Evolutionary conservation across 2,329 filamentous ascomycete species (phyloP), one percentile per base, ranked within the genome.

Genomic region (Exophiala sp.): DNA sequence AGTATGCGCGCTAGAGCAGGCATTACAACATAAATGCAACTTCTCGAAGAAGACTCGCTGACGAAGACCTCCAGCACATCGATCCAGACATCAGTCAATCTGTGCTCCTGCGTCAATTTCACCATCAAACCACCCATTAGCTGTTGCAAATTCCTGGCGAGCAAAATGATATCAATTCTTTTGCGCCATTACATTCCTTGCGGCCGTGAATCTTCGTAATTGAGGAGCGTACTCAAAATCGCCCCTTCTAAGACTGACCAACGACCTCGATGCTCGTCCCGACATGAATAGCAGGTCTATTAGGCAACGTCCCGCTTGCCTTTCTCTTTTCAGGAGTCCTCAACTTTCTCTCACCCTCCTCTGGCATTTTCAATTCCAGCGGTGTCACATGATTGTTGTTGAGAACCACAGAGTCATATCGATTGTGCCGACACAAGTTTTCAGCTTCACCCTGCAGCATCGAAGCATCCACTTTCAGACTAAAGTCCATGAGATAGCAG

Each of bases 401-500:
- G 14, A 57, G 40, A 10, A 54, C 4, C 21, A 54, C 52, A 3
- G 50, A 11, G n/a, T 55, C 58, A 34, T 47, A 61, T 57, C 64
- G 29, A 57, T 63, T 20, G 58, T 68, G 47, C 67, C 68, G 53
- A 65, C 71, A 63, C 42, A 79, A 62, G 50, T 66, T 66, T 42
- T 70, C 70, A n/a, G 73, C 76, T 63, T 83, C 79, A 21, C 71
- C 65, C 54, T 75, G 67, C 50, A 88, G 72, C 63, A 76, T 76
- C 44, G 80, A 75, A 54, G 78, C 76, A 60, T 79, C 79, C 3
- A 89, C 85, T 36, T 80, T 79, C 56, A 95, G 76, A 64, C 92
- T 88, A 66, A 95, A 95, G 47, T 90, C 86, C n/a, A 86, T 84
- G 54, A 95, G 73, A 68, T 91, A 92, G 71, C 88, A 91, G 67